Conservation (phyloP, 345 rosid genomes). For the Streptanthus diversifolius region DNA sequence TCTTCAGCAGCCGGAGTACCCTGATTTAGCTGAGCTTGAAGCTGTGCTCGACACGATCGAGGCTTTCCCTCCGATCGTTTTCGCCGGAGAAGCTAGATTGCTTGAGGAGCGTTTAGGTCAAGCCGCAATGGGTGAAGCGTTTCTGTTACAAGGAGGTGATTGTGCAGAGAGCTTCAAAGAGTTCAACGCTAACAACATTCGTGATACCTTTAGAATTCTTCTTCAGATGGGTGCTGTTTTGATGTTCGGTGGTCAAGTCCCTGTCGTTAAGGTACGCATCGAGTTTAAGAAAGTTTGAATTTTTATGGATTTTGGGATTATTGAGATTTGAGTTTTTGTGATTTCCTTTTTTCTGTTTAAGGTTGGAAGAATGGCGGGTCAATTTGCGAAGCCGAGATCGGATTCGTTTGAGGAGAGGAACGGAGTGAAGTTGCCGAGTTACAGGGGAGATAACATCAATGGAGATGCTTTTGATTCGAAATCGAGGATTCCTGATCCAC, state of each 20-base stretch:
- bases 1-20: constrained; percentile 61
- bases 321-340: not conserved
- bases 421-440: constrained; percentile 69
- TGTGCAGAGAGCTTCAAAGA: constrained; percentile 81
- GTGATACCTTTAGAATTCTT: constrained; percentile 65
- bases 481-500: constrained; percentile 62
- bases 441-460: constrained; percentile 69
- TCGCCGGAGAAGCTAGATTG: constrained; percentile 63
- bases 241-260: constrained; percentile 77
- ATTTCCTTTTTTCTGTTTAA: not conserved
- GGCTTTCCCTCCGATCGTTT: constrained; percentile 59
- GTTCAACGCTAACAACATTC: constrained; percentile 65
- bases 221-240: constrained; percentile 75
- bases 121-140: constrained; percentile 71
- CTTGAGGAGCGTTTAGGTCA: constrained; percentile 55
- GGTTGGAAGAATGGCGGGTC: constrained; percentile 85
- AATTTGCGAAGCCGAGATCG: constrained; percentile 74
- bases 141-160: constrained; percentile 68
- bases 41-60: constrained; percentile 48
- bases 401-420: constrained; percentile 59
- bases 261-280: constrained; percentile 53
- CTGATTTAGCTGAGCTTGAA: constrained; percentile 43
- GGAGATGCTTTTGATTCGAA: constrained; percentile 62
- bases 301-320: not conserved
- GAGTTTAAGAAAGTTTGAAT: not conserved